phyloP scores from a whole-genome alignment of 495 filamentous ascomycete genomes.

The Ascodesmis nigricans region DNA sequence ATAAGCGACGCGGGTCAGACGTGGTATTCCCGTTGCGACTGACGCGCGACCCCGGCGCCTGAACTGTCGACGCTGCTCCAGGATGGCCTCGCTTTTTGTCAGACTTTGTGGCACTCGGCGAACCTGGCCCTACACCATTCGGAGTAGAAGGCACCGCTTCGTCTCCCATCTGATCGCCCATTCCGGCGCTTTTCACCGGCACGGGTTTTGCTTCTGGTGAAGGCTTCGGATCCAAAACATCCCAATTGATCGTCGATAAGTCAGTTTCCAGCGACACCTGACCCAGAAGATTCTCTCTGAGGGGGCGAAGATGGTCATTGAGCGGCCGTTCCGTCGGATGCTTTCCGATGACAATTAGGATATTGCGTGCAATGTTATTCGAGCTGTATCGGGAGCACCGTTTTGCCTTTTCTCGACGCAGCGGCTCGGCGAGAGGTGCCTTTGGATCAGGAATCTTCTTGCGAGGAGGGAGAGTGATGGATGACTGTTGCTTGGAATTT shows the following conservation, averaged over 20 bases:
- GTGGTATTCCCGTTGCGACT: not conserved
- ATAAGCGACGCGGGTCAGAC: too few relatives aligned
- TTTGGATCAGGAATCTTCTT: not conserved
- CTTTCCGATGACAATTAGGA: slow-evolving; percentile 36
- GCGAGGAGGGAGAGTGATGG: too few relatives aligned
- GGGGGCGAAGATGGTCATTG: slow-evolving; percentile 35
- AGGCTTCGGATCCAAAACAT: slow-evolving; percentile 35
- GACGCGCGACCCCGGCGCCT: not conserved
- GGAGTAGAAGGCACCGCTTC: not conserved
- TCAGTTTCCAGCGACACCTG: slow-evolving; percentile 29
- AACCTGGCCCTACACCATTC: not conserved
- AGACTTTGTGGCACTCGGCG: not conserved
- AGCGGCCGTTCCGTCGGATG: slow-evolving; percentile 35
- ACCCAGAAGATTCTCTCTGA: slow-evolving; percentile 25
- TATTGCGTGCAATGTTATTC: slow-evolving; percentile 41
- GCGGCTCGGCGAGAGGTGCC: not conserved
- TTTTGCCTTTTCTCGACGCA: not conserved
- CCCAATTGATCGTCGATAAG: slow-evolving; percentile 44
- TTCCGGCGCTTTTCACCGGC: not conserved
- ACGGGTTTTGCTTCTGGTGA: too few relatives aligned
- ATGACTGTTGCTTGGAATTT: too few relatives aligned
- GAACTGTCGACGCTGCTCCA: not conserved
- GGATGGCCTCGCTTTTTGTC: not conserved
- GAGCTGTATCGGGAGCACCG: slow-evolving; percentile 28
- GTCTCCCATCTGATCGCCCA: not conserved